Percentiles rank a stretch among this genome's conserved stretches.
phyloP scores from a whole-genome alignment of 768 basidiomycete species.

The Lactarius deliciosus region DNA sequence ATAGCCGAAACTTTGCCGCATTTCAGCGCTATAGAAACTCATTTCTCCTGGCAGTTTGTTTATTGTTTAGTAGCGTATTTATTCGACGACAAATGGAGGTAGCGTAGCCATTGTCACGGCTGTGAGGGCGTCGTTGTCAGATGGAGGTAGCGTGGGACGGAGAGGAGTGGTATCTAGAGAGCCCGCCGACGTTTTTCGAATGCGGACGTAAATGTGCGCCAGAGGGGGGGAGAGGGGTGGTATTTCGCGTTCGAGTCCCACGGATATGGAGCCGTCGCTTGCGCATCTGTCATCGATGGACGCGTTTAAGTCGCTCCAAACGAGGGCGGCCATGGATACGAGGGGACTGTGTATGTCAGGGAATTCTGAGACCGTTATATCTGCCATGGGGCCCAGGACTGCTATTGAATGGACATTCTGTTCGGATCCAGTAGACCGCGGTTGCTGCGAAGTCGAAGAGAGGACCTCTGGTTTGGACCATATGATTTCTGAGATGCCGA shows the following conservation, averaged over 20 bases:
- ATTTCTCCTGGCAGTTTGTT: neutral
- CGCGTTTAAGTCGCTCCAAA: constrained; percentile 21
- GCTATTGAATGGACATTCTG: constrained; percentile 3
- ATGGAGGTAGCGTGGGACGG: constrained; percentile 17
- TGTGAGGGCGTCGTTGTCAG: neutral
- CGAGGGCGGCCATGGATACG: constrained; percentile 23
- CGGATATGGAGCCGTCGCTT: constrained; percentile 16
- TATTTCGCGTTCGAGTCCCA: constrained; percentile 12
- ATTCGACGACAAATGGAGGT: constrained; percentile 2
- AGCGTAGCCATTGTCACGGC: neutral
- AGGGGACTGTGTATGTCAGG: constrained; percentile 2
- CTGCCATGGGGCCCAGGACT: neutral
- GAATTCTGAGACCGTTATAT: constrained; percentile 7
- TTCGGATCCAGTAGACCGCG: neutral
- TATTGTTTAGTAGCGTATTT: neutral
- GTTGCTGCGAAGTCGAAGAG: constrained; percentile 12
- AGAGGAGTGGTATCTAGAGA: constrained; percentile 5
- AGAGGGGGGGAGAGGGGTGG: constrained; percentile 2
- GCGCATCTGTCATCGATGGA: constrained; percentile 13
- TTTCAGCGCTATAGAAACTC: neutral
- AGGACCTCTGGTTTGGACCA: neutral
- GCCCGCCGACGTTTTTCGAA: constrained; percentile 9
- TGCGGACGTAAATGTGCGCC: constrained; percentile 19
- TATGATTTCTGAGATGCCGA: neutral
- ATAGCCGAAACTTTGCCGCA: constrained; percentile 2